Percentiles rank a stretch among this genome's conserved stretches.
phyloP scores from a whole-genome alignment of 352 stramenopile genomes.

The Phytopythium cucurbitacearum region DNA sequence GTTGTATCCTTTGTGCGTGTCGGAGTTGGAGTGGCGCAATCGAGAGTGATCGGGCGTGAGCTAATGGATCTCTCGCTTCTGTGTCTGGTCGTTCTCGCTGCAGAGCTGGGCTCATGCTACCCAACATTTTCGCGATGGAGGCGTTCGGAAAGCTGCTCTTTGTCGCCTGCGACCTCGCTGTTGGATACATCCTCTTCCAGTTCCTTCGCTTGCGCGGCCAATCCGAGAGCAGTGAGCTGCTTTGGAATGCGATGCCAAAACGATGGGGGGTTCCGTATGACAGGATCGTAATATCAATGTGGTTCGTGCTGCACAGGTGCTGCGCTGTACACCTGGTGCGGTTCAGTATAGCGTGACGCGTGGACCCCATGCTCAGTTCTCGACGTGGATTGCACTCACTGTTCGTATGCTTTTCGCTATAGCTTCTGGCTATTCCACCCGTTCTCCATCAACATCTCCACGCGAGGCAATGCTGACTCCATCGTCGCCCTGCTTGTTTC shows the following conservation, averaged over 20 bases:
- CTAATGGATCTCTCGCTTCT: slow-evolving; percentile 1
- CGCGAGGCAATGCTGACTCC: slow-evolving; percentile 96
- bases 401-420: background rate
- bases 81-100: background rate
- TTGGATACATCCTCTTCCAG: slow-evolving; percentile 87
- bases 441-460: slow-evolving; percentile 98
- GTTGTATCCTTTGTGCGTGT: background rate
- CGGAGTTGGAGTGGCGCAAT: background rate
- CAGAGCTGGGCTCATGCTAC: slow-evolving; percentile 69
- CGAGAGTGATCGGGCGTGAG: background rate
- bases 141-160: slow-evolving; percentile 96
- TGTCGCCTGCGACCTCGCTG: slow-evolving; percentile 91
- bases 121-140: slow-evolving; percentile 72
- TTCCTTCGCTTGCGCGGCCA: slow-evolving; percentile 73
- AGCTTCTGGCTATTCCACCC: slow-evolving; percentile 97
- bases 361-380: no score
- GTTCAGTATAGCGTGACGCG: background rate
- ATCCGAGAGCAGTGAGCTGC: slow-evolving; percentile 32
- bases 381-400: background rate
- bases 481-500: slow-evolving; percentile 94
- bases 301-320: slow-evolving; percentile 25
- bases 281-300: background rate
- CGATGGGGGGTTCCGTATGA: slow-evolving; percentile 2
- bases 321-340: slow-evolving; percentile 56
- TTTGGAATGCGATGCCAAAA: background rate